Base-by-base conservation (phyloP, 768 basidiomycete species). In the Trametes sanguinea region DNA sequence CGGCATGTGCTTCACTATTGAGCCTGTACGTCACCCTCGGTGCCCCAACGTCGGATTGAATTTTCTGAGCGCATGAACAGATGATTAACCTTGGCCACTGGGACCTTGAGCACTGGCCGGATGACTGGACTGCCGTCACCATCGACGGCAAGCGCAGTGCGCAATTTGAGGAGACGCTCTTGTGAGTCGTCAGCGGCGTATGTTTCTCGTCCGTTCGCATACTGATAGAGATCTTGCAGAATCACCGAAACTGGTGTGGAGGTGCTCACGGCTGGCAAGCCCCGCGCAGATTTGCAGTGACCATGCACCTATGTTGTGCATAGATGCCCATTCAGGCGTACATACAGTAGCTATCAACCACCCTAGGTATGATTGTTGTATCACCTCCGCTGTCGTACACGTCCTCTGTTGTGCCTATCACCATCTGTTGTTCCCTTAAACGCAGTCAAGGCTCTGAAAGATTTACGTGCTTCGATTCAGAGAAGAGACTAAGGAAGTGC, bases 121-220 rank as follows among this genome's bases (percentile, higher is more conserved):
- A 96, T 73, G 88, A 94, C 71, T 98, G 96, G 96, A 98, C 96
- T 2, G 94, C 95, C 1, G 93, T 90, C 22, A 99, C 97, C 4
- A 75, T 83, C 11, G 96, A 98, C 75, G 96, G 95, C 27, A 90
- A 90, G 73, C 80, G 83, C 58, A 95, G 92, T 62, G 97, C 97
- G 1, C 97, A 99, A 71, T 99, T 98, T 71, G 97, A 99, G 74
- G 97, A 99, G 70, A 98, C 96, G 1, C 78, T 99, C 39, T 75
- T 99, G 95, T 95, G 70, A 68, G 94, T 83, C 42, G 52, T 22
- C 14, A 16, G n/a, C 39, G 42, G n/a, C 42, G 22, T 22, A 22
- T 22, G 22, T 32, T 27, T 51, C 45, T 4, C 50, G 63, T 54
- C 62, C 58, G 27, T 35, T 32, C 7, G 39, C 42, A 29, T 30